phyloP scores from a whole-genome alignment of 768 basidiomycete genomes.

The Bullera alba region DNA sequence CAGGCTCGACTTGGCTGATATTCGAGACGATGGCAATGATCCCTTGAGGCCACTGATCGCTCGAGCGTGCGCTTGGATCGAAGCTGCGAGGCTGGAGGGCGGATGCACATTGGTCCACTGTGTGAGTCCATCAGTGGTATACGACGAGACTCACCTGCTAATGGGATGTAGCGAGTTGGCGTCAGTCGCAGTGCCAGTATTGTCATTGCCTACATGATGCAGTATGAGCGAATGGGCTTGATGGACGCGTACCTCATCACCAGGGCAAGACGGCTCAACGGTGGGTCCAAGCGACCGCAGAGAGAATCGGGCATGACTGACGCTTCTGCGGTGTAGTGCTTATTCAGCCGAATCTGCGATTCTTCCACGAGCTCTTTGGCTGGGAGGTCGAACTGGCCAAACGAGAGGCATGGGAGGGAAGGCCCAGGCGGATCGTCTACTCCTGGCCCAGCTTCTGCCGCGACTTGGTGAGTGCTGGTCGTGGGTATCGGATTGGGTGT shows the following conservation, averaged over 20 bases:
- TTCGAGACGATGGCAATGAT: conserved; percentile 95
- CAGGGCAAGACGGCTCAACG: conserved; percentile 73
- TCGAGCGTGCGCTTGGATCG: conserved; percentile 89
- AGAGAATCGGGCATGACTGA: neutral
- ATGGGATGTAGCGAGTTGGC: conserved; percentile 65
- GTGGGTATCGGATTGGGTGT: neutral
- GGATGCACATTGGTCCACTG: conserved; percentile 93
- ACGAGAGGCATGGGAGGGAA: conserved; percentile 17
- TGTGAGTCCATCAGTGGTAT: conserved; percentile 26
- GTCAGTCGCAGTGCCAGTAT: conserved; percentile 91
- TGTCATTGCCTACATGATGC: conserved; percentile 96
- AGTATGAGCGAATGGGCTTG: conserved; percentile 72
- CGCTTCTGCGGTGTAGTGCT: conserved; percentile 54
- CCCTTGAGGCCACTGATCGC: conserved; percentile 81
- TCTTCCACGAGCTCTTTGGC: conserved; percentile 86
- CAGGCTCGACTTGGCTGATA: conserved; percentile 46
- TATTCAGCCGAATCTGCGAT: conserved; percentile 92
- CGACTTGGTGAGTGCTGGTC: conserved; percentile 34
- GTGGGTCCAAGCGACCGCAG: conserved; percentile 33
- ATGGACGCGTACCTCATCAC: conserved; percentile 92
- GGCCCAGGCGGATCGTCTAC: conserved; percentile 17
- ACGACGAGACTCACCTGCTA: neutral
- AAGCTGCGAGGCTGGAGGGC: conserved; percentile 68
- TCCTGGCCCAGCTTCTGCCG: conserved; percentile 43
- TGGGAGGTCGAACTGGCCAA: conserved; percentile 86